phyloP scores from a whole-genome alignment of 768 basidiomycete genomes.

The Suillus hirtellus region DNA sequence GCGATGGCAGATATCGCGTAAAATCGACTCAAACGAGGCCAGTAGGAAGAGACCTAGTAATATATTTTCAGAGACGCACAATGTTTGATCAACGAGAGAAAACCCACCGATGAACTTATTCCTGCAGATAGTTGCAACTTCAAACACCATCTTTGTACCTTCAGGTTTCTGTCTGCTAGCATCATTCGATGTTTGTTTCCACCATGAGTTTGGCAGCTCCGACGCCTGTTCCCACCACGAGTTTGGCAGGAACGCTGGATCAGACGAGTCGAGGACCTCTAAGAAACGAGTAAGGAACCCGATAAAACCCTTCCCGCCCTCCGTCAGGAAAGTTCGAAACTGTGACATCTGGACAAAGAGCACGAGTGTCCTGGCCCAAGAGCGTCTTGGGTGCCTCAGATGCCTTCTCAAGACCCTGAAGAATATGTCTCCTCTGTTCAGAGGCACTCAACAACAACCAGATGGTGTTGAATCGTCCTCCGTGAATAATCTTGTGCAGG shows the following conservation, averaged over 20 bases:
- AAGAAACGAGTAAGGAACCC: conserved; percentile 1
- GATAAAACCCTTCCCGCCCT: conserved; percentile 10
- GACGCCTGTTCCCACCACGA: conserved; percentile 10
- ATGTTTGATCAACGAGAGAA: background rate
- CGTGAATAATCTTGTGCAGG: background rate
- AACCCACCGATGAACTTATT: conserved; percentile 22
- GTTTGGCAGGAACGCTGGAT: conserved; percentile 1
- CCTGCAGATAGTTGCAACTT: conserved; percentile 15
- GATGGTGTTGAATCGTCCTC: conserved; percentile 13
- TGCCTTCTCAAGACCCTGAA: conserved; percentile 18
- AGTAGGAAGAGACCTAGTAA: conserved; percentile 14
- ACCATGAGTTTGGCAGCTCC: conserved; percentile 15
- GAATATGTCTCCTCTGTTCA: conserved; percentile 17
- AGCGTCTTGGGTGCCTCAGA: conserved; percentile 1
- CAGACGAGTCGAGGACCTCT: conserved; percentile 7
- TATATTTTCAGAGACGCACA: background rate
- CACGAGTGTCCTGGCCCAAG: conserved; percentile 15
- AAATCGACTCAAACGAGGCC: conserved; percentile 9
- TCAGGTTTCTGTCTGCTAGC: background rate
- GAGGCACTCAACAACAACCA: conserved; percentile 21
- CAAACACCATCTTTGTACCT: conserved; percentile 9
- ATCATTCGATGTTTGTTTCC: conserved; percentile 8
- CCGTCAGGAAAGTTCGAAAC: conserved; percentile 14
- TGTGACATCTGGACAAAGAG: conserved; percentile 22
- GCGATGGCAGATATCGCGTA: background rate